phyloP scores from a whole-genome alignment of 768 basidiomycete species.

The Xanthoconium stramineum region DNA sequence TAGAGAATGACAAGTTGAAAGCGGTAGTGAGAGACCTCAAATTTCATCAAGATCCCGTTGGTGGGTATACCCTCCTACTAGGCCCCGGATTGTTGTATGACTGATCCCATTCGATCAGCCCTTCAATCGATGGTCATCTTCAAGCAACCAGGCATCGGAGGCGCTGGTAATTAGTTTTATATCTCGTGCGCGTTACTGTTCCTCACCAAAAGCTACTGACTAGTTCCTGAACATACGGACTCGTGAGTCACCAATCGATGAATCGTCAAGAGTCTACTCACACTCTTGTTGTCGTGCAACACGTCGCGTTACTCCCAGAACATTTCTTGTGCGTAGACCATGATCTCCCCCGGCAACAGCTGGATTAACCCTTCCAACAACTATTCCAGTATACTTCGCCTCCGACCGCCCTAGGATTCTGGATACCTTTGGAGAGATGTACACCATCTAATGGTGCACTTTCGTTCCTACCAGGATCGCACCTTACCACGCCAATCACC shows the following conservation, averaged over 20 bases:
- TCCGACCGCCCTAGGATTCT: constrained; percentile 89
- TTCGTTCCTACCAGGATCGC: constrained; percentile 89
- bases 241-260: constrained; percentile 53
- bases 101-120: constrained; percentile 39
- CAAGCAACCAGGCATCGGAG: constrained; percentile 91
- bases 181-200: background rate
- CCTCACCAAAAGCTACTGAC: background rate
- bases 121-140: constrained; percentile 95
- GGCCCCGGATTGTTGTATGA: background rate
- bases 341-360: background rate
- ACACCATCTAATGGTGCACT: constrained; percentile 80
- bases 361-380: constrained; percentile 1
- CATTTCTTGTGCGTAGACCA: constrained; percentile 58
- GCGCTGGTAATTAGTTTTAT: constrained; percentile 59
- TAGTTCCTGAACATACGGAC: constrained; percentile 91
- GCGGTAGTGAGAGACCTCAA: constrained; percentile 71
- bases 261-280: background rate
- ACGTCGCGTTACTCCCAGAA: constrained; percentile 37
- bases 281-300: background rate
- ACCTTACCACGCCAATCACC: constrained; percentile 66
- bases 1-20: constrained; percentile 73
- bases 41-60: constrained; percentile 83
- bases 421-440: constrained; percentile 93
- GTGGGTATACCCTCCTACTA: constrained; percentile 36
- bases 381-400: constrained; percentile 80